These are phyloP conservation scores for Microsporum ferrugineum DNA, from an alignment of 2,329 filamentous ascomycete genomes.

Conservation along the genomic window DNA sequence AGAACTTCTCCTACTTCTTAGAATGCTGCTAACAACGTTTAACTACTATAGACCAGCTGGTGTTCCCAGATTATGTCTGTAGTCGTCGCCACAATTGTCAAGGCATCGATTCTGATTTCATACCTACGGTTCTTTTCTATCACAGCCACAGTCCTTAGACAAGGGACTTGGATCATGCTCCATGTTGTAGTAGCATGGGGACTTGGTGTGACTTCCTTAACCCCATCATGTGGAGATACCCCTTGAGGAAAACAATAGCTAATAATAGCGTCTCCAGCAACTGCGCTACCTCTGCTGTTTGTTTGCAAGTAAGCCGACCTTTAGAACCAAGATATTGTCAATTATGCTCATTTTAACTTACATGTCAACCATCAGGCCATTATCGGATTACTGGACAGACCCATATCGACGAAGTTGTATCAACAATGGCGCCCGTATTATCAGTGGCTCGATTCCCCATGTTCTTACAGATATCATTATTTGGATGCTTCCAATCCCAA, in stretches of 20 bases:
- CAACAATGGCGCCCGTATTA: constrained; percentile 8
- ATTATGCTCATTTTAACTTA: not conserved
- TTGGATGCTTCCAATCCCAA: constrained; percentile 14
- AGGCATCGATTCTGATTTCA: constrained; percentile 14
- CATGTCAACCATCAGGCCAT: constrained; percentile 6
- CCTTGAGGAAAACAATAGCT: not conserved
- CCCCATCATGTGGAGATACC: not conserved
- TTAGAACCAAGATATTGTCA: not conserved
- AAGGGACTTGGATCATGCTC: constrained; percentile 11
- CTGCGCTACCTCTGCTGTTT: constrained; percentile 10
- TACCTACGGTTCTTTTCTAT: constrained; percentile 12
- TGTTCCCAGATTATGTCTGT: constrained; percentile 12
- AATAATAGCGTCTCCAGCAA: constrained; percentile 9
- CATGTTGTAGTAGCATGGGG: constrained; percentile 12
- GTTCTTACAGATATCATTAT: constrained; percentile 13
- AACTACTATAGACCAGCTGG: constrained; percentile 12
- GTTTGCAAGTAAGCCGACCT: constrained; percentile 11
- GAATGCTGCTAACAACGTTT: not conserved
- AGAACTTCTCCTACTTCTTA: not conserved
- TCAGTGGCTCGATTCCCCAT: constrained; percentile 10
- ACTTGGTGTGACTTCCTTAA: constrained; percentile 8
- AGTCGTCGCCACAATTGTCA: constrained; percentile 13
- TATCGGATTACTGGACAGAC: constrained; percentile 12
- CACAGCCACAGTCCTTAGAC: not conserved
- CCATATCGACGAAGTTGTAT: constrained; percentile 6